Conservation (phyloP, 495 filamentous ascomycete genomes). For the Parachaetomium inaequale region DNA sequence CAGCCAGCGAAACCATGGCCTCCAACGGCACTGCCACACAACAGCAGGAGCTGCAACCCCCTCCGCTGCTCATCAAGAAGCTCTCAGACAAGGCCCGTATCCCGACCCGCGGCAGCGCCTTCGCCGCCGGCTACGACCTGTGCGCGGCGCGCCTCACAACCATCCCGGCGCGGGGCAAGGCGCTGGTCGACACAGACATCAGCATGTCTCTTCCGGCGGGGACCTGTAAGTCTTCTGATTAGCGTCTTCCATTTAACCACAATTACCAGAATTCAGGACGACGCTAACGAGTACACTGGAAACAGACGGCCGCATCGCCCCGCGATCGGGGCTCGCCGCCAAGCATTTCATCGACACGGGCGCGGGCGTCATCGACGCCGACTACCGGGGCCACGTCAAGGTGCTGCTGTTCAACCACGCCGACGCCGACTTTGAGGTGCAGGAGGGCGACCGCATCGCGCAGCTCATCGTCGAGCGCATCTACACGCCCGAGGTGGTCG, state of each 20-base stretch:
- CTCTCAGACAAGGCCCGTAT: constrained; percentile 66
- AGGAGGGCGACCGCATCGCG: constrained; percentile 83
- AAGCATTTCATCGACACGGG: constrained; percentile 95
- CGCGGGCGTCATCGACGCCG: constrained; percentile 94
- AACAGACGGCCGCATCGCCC: constrained; percentile 84
- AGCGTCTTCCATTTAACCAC: neutral
- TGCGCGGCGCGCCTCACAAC: constrained; percentile 68
- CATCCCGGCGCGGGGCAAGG: constrained; percentile 79
- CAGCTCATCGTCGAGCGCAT: constrained; percentile 94
- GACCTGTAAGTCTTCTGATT: constrained; percentile 60
- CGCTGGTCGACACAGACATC: constrained; percentile 83
- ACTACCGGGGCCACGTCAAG: constrained; percentile 92
- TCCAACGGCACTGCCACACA: constrained; percentile 9
- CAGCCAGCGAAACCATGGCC: constrained; percentile 18
- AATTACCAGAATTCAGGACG: neutral
- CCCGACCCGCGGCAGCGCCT: constrained; percentile 83
- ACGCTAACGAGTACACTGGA: neutral
- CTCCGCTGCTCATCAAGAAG: constrained; percentile 79
- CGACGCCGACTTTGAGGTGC: constrained; percentile 76
- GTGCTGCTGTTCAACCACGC: constrained; percentile 90
- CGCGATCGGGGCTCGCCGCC: constrained; percentile 82
- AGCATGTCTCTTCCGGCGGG: constrained; percentile 81
- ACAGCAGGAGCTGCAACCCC: constrained; percentile 37
- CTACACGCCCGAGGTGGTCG: constrained; percentile 81
- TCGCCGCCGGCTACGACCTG: constrained; percentile 90